phyloP scores from a whole-genome alignment of 208 protist genomes.

The Herpetomonas samuelpessoai region DNA sequence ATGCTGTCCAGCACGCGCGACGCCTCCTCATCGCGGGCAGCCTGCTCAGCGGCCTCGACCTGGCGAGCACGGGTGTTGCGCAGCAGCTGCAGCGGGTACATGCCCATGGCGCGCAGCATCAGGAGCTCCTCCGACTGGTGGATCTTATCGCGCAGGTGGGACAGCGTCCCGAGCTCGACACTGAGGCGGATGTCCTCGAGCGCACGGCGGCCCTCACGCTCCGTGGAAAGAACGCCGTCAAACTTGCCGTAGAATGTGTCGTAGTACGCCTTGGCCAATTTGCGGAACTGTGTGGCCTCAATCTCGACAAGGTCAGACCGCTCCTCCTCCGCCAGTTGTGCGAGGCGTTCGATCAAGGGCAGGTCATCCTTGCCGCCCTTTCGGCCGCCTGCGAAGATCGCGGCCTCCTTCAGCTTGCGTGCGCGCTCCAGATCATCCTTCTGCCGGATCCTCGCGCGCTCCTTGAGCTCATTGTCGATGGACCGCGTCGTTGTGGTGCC shows the following conservation, averaged over 20 bases:
- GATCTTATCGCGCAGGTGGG: conserved; percentile 23
- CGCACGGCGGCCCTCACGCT: conserved; percentile 33
- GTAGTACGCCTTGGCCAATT: conserved; percentile 27
- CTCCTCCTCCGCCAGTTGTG: conserved; percentile 27
- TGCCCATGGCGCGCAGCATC: conserved; percentile 26
- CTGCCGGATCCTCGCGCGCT: conserved; percentile 17
- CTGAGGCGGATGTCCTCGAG: conserved; percentile 37
- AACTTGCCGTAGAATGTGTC: conserved; percentile 10
- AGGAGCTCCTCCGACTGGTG: conserved; percentile 43
- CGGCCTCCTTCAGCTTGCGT: conserved; percentile 8
- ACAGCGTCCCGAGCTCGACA: conserved; percentile 19
- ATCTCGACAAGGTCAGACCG: conserved; percentile 25
- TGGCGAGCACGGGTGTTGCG: conserved; percentile 18
- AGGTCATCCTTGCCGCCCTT: not conserved
- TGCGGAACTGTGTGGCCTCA: conserved; percentile 20
- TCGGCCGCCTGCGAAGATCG: not conserved
- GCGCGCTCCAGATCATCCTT: conserved; percentile 26
- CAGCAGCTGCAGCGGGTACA: conserved; percentile 20
- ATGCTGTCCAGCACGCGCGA: conserved; percentile 27
- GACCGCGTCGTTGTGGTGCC: conserved; percentile 6
- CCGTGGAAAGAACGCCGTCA: conserved; percentile 22
- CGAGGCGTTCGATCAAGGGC: conserved; percentile 16
- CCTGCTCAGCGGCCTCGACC: conserved; percentile 7
- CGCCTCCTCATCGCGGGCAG: conserved; percentile 5
- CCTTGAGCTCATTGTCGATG: conserved; percentile 23